A percentile compares a stretch with the other conserved stretches of the same genome.
phyloP scores from a whole-genome alignment of 805 yeast species.

The Millerozyma miso region DNA sequence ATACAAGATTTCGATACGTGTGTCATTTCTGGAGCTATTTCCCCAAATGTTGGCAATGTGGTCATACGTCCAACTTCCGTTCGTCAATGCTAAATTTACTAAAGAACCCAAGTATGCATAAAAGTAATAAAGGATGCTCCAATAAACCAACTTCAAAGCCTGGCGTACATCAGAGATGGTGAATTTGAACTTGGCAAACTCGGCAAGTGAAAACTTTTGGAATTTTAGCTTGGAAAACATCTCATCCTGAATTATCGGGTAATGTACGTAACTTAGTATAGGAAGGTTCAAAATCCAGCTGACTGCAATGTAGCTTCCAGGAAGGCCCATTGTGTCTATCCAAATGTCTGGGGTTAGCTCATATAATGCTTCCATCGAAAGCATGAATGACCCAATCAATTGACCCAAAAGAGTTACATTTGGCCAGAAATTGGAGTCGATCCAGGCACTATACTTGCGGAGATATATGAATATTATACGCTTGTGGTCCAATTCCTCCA shows the following conservation, averaged over 20 bases:
- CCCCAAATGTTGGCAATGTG: conserved; percentile 71
- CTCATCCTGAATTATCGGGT: conserved; percentile 84
- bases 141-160: conserved; percentile 50
- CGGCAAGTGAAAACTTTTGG: conserved; percentile 11
- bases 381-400: conserved; percentile 69
- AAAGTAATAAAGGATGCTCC: conserved; percentile 60
- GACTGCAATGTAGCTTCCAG: conserved; percentile 75
- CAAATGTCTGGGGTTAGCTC: conserved; percentile 81
- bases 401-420: conserved; percentile 82
- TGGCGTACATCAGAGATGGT: conserved; percentile 29
- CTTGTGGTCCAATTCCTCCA: conserved; percentile 38
- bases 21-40: conserved; percentile 21
- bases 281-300: conserved; percentile 61
- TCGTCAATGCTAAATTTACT: conserved; percentile 64
- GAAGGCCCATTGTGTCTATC: conserved; percentile 92
- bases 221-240: conserved; percentile 65
- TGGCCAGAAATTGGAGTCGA: conserved; percentile 73
- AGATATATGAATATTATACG: conserved; percentile 64
- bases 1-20: conserved; percentile 50
- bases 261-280: conserved; percentile 85
- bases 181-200: conserved; percentile 14
- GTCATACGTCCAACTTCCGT: conserved; percentile 88
- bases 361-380: conserved; percentile 67
- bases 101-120: conserved; percentile 67
- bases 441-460: conserved; percentile 47